Percentiles rank a stretch among this genome's conserved stretches.
These are phyloP conservation scores for Prunus fruticosa DNA, from an alignment of 306 rosid genomes.

Conservation along the genomic window DNA sequence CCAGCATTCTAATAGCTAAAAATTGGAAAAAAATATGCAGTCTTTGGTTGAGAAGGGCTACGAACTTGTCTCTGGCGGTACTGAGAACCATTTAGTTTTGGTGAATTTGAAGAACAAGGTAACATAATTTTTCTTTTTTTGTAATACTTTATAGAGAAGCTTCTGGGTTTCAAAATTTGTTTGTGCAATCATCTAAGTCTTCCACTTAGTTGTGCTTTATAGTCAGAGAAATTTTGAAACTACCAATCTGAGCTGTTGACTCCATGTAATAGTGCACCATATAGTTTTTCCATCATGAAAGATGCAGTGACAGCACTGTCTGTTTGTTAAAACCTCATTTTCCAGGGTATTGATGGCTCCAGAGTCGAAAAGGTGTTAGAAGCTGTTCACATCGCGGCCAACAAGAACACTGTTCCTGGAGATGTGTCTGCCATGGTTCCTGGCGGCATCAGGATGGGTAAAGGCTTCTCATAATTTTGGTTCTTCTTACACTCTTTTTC, in stretches of 20 bases:
- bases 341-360: slow-evolving; percentile 90
- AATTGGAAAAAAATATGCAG: slow-evolving; percentile 42
- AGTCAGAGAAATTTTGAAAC: too few species aligned
- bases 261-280: not conserved
- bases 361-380: slow-evolving; percentile 94
- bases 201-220: not conserved
- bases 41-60: slow-evolving; percentile 65
- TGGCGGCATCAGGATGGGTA: slow-evolving; percentile 99
- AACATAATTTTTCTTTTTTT: not conserved
- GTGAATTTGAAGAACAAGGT: slow-evolving; percentile 96
- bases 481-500: slow-evolving; percentile 7
- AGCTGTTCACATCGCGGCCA: slow-evolving; percentile 89
- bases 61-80: slow-evolving; percentile 96
- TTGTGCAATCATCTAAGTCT: not conserved
- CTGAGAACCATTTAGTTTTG: slow-evolving; percentile 93
- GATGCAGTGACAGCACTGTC: not conserved
- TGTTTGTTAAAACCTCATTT: slow-evolving; percentile 10
- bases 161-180: not conserved
- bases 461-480: slow-evolving; percentile 16
- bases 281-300: not conserved
- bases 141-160: not conserved
- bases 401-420: slow-evolving; percentile 95
- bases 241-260: not conserved
- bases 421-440: slow-evolving; percentile 99
- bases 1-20: slow-evolving; percentile 19